Conservation (phyloP, 2,329 filamentous ascomycete species). For the Alternaria triticina region DNA sequence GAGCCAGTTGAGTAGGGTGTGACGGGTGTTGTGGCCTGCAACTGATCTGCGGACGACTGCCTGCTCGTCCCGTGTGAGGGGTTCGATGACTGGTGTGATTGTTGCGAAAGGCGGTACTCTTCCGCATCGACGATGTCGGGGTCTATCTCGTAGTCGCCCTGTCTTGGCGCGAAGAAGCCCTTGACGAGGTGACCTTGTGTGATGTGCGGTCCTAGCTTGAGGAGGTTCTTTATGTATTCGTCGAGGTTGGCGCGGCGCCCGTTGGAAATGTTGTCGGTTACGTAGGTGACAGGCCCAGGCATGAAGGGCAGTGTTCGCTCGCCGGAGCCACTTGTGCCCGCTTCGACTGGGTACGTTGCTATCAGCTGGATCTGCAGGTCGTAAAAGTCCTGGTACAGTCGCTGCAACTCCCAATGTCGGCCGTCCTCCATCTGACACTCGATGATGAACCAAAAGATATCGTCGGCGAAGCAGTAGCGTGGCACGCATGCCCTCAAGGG, state of each 20-base stretch:
- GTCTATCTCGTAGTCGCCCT: conserved; percentile 93
- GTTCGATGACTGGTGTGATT: conserved; percentile 50
- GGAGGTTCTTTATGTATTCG: conserved; percentile 90
- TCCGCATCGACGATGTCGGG: conserved; percentile 66
- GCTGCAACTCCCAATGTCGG: conserved; percentile 87
- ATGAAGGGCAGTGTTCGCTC: conserved; percentile 92
- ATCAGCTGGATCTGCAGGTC: conserved; percentile 97
- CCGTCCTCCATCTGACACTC: conserved; percentile 91
- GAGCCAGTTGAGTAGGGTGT: conserved; percentile 45
- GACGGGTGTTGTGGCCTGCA: conserved; percentile 45
- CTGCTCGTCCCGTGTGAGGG: conserved; percentile 45
- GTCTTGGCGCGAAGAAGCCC: conserved; percentile 86
- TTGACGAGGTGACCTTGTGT: conserved; percentile 82
- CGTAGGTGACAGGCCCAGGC: conserved; percentile 96
- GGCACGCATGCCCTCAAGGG: conserved; percentile 86
- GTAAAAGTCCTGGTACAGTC: conserved; percentile 98
- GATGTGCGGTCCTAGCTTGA: conserved; percentile 84
- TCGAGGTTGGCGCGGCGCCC: conserved; percentile 91
- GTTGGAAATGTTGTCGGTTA: conserved; percentile 97
- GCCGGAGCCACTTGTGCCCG: conserved; percentile 77
- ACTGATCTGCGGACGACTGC: conserved; percentile 48
- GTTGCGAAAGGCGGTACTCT: conserved; percentile 75
- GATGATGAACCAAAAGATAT: conserved; percentile 99
- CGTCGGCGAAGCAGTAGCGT: conserved; percentile 92
- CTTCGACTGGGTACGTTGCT: conserved; percentile 88